Evolutionary conservation across 1,139 yeast species (phyloP), one percentile per base, ranked within the genome.

Genomic region (Yamadazyma diddensiae): DNA sequence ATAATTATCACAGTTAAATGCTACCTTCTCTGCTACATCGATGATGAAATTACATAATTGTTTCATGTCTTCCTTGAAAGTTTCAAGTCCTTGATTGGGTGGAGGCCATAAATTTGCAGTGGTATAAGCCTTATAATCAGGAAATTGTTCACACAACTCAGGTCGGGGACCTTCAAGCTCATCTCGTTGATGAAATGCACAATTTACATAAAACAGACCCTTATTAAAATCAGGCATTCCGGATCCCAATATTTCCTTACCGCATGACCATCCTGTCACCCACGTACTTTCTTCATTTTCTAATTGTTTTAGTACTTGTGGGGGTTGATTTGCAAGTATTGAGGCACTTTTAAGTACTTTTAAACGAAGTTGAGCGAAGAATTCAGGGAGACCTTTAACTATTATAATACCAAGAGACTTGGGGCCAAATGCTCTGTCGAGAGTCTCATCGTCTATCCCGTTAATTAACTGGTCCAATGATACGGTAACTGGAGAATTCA

Each of bases 201-300:
- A 77, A 46, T 79, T 79, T 33, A 74, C 67, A 45, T 79, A 79
- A 47, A 57, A 79, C 1, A 82, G 76, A 3, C 84, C 85, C 45
- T 79, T 79, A 34, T 66, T 58, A 29, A 46, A 54, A 46, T 79
- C 84, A 0, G 77, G 77, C 26, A 54, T 49, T 1, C 65, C 70
- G 3, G 56, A 46, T 6, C 55, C 55, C 23, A 79, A 59, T 28
- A 55, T 65, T 44, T 79, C 84, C 36, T 70, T 72, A 1, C 84
- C 84, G 29, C 77, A 55, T n/a, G 83, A 77, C 84, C 84, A 79
- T 0, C 84, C 85, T 1, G 74, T 70, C 5, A 77, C 53, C 74
- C 79, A 79, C 39, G 47, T 47, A 4, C 64, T 47, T 36, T 73
- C 79, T 15, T 71, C 71, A 19, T 60, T 57, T 46, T 77, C 82